Base-by-base conservation (phyloP, 345 rosid species). In the Cochlearia excelsa region DNA sequence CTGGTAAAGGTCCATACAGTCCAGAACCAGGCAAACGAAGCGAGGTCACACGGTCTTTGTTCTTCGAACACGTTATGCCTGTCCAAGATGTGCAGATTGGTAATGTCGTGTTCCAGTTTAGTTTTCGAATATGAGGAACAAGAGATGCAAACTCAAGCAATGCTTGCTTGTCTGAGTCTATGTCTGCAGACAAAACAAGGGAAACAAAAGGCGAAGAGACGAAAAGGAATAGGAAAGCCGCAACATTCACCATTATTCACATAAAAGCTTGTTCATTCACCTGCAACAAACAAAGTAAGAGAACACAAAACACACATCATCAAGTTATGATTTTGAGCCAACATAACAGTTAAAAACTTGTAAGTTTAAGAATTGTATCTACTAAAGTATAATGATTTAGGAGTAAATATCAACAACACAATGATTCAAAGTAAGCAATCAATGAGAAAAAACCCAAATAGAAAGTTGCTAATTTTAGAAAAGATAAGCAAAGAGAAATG, bases 1-100 rank as follows among this genome's bases (percentile, higher is more conserved):
- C 61, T 4, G 99, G 99, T 67, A 93, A 79, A 28, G 81, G 80
- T 72, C 99, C 99, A 40, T 63, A 65, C 16, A 89, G 79, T 42
- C 97, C 94, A 41, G 76, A 70, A n/a, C 81, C 99, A 5, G 94
- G 99, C 64, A 93, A 84, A 56, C 81, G 95, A 30, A 93, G 68
- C 8, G 83, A 79, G 50, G 65, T n/a, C 44, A 93, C 97, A 30
- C 78, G 86, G 38, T 80, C 74, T 5, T 65, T 71, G 69, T 80
- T 63, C 60, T 51, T 50, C 61, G 66, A 61, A 71, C 99, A 92
- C 30, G 79, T 80, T 75, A 92, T 67, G 46, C 99, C 99, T 0
- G 82, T 46, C 99, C 99, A 92, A 8, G 86, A 73, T 39, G 71
- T 33, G 64, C 99, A 92, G 46, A 80, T 46, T 35, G 81, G 48